Conservation (phyloP, 1,139 yeast genomes). For the Sugiyamaella grinbergsii region DNA sequence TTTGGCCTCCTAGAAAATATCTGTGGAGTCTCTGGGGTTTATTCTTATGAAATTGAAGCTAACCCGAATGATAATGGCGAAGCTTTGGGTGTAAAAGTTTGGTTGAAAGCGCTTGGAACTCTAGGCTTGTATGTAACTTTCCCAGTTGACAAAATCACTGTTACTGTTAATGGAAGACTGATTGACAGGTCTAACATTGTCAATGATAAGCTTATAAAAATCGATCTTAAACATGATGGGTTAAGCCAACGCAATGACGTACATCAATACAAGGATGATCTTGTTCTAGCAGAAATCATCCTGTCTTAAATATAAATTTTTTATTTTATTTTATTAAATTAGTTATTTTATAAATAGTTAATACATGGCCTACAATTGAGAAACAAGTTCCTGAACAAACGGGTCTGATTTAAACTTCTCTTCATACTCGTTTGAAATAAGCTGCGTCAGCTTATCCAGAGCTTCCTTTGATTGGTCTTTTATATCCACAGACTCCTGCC, state of each 20-base stretch:
- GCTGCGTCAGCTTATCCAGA: constrained; percentile 45
- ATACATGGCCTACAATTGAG: constrained; percentile 19
- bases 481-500: constrained; percentile 58
- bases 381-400: constrained; percentile 22
- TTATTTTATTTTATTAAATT: neutral
- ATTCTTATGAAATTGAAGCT: constrained; percentile 17
- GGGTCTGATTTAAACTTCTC: constrained; percentile 18
- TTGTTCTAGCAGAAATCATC: constrained; percentile 8
- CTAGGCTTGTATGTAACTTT: constrained; percentile 26
- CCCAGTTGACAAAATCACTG: constrained; percentile 9
- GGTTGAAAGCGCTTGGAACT: constrained; percentile 29
- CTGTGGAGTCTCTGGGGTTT: constrained; percentile 29
- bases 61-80: neutral
- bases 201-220: constrained; percentile 5
- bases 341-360: constrained; percentile 2
- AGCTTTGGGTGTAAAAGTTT: constrained; percentile 19
- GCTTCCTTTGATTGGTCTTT: constrained; percentile 46
- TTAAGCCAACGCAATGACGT: neutral
- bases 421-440: constrained; percentile 35
- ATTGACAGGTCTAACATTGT: constrained; percentile 9
- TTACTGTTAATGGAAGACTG: constrained; percentile 14
- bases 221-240: constrained; percentile 15
- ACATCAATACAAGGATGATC: neutral
- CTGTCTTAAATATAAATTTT: neutral
- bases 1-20: constrained; percentile 33